These are phyloP conservation scores for Xanthoconium separans DNA, from an alignment of 1,284 basidiomycete species.

Conservation along the genomic window DNA sequence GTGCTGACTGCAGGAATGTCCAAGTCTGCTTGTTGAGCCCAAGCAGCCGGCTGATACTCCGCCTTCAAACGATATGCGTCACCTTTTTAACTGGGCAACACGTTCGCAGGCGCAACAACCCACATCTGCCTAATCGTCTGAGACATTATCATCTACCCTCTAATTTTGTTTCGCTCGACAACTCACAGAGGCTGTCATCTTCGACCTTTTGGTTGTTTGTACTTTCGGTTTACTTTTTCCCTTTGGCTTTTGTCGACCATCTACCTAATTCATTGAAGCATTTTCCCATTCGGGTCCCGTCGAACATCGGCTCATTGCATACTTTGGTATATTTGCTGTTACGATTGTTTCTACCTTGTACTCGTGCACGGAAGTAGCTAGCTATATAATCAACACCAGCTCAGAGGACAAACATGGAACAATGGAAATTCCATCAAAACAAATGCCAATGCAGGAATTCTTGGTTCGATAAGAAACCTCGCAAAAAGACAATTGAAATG, in stretches of 20 bases:
- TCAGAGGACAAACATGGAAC: not conserved
- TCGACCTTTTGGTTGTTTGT: constrained; percentile 22
- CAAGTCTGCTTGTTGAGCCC: constrained; percentile 75
- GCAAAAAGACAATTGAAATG: constrained; percentile 13
- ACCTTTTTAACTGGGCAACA: constrained; percentile 75
- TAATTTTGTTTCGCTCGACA: constrained; percentile 19
- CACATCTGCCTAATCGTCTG: constrained; percentile 30
- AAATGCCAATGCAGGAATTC: not conserved
- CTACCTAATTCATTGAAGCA: constrained; percentile 27
- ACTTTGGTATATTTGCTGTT: constrained; percentile 34
- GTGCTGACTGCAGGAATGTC: constrained; percentile 3
- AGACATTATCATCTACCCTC: constrained; percentile 20
- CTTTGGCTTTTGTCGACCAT: constrained; percentile 18
- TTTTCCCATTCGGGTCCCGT: constrained; percentile 25
- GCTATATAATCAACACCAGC: constrained; percentile 6
- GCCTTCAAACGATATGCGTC: constrained; percentile 65
- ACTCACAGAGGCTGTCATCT: constrained; percentile 26
- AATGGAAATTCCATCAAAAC: not conserved
- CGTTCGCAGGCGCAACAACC: constrained; percentile 44
- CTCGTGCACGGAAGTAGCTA: constrained; percentile 21
- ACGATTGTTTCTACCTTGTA: constrained; percentile 28
- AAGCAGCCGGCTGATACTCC: constrained; percentile 71
- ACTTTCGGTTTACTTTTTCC: constrained; percentile 22
- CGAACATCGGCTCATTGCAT: constrained; percentile 29
- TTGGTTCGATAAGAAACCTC: no score